Conservation (phyloP, 2,329 filamentous ascomycete species). For the Fusarium goolgardi region DNA sequence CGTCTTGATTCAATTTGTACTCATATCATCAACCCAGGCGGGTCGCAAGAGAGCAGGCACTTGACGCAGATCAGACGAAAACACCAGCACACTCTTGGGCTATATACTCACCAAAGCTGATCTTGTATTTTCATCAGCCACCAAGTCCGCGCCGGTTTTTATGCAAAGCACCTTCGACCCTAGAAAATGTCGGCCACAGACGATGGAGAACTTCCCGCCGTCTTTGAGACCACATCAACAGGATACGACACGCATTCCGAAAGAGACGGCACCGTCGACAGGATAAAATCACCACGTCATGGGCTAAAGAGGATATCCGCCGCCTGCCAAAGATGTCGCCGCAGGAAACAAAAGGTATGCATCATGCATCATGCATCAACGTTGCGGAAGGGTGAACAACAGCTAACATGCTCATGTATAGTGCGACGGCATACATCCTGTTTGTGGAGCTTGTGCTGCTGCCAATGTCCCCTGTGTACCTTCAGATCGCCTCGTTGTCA, state of each 20-base stretch:
- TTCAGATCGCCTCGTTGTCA: slow-evolving; percentile 40
- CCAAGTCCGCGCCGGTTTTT: no score
- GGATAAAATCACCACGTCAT: slow-evolving; percentile 25
- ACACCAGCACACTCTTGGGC: no score
- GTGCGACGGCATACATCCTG: slow-evolving; percentile 41
- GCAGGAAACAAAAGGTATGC: slow-evolving; percentile 41
- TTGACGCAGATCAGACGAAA: no score
- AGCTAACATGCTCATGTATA: slow-evolving; percentile 2
- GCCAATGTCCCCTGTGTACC: slow-evolving; percentile 37
- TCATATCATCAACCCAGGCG: no score
- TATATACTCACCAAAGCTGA: no score
- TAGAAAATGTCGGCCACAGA: slow-evolving; percentile 21
- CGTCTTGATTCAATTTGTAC: neutral
- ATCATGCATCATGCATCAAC: neutral
- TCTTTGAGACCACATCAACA: slow-evolving; percentile 18
- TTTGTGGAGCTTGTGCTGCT: slow-evolving; percentile 35
- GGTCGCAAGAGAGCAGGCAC: no score
- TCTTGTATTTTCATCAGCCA: no score
- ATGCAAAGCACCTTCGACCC: neutral
- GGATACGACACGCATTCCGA: slow-evolving; percentile 25
- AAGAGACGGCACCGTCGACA: slow-evolving; percentile 1
- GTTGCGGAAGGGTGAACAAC: neutral
- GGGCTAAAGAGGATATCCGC: slow-evolving; percentile 40
- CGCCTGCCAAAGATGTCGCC: slow-evolving; percentile 40
- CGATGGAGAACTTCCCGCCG: slow-evolving; percentile 26